These are phyloP conservation scores for Xylariales sp. DNA, from an alignment of 2,329 filamentous ascomycete genomes.

Conservation along the genomic window DNA sequence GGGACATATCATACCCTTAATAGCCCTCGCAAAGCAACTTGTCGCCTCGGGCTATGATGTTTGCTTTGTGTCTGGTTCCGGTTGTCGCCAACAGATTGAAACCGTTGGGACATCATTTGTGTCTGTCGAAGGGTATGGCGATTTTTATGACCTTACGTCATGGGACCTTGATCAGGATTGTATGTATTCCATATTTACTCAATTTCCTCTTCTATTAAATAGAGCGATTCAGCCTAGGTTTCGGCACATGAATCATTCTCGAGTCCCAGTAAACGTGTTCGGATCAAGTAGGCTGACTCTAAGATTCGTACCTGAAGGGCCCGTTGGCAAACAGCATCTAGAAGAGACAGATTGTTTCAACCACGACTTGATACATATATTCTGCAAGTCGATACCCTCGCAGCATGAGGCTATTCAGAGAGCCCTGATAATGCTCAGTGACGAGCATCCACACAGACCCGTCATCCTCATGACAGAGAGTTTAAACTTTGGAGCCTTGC, in stretches of 20 bases:
- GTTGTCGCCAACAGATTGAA: conserved; percentile 16
- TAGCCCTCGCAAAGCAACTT: conserved; percentile 24
- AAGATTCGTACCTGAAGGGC: background rate
- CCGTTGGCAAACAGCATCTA: conserved; percentile 1
- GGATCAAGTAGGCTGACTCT: background rate
- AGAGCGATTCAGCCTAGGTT: too few relatives aligned
- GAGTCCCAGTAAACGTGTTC: background rate
- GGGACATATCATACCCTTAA: conserved; percentile 17
- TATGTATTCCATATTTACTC: background rate
- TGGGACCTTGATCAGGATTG: conserved; percentile 9
- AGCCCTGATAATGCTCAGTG: conserved; percentile 4
- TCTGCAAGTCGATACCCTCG: conserved; percentile 10
- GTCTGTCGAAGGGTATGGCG: conserved; percentile 6
- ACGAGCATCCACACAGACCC: conserved; percentile 1
- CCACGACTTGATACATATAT: conserved; percentile 10
- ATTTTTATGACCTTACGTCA: conserved; percentile 10
- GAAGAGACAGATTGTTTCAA: conserved; percentile 10
- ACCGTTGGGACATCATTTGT: conserved; percentile 14
- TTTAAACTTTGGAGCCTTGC: conserved; percentile 5
- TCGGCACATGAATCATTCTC: too few relatives aligned
- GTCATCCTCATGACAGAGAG: conserved; percentile 9
- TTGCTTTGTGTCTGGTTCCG: conserved; percentile 13
- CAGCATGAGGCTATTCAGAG: conserved; percentile 10
- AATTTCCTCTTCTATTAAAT: background rate
- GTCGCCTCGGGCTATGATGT: conserved; percentile 12